Conservation (phyloP, 768 basidiomycete genomes). For the Phlebiopsis flavidoalba region DNA sequence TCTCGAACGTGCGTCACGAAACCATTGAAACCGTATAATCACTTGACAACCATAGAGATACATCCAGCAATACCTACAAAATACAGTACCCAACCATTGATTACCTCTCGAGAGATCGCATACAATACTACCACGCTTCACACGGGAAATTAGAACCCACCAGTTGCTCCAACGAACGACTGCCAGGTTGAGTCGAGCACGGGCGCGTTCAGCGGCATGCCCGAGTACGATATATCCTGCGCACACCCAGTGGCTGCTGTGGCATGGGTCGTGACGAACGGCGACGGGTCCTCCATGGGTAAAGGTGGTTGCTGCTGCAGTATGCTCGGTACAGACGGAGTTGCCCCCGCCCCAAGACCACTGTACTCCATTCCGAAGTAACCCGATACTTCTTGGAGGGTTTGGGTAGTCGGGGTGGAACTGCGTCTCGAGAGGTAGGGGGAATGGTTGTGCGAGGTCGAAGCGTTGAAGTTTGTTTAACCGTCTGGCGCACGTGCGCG, state of each 20-base stretch:
- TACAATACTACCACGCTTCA: not conserved
- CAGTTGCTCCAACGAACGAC: conserved; percentile 65
- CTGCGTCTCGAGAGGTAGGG: conserved; percentile 9
- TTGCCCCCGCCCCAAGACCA: not conserved
- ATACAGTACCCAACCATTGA: not conserved
- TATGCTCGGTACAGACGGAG: not conserved
- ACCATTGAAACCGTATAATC: not conserved
- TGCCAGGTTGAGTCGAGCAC: conserved; percentile 61
- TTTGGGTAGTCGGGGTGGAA: conserved; percentile 1
- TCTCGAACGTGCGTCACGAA: too few relatives aligned
- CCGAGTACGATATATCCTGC: not conserved
- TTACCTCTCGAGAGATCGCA: not conserved
- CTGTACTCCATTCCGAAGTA: not conserved
- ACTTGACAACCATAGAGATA: not conserved
- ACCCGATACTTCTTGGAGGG: not conserved
- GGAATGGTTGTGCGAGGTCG: conserved; percentile 27
- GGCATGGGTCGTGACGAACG: not conserved
- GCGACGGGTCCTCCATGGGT: not conserved
- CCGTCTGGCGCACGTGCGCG: too few relatives aligned
- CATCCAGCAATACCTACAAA: not conserved
- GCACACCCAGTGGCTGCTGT: not conserved
- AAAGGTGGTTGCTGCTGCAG: not conserved
- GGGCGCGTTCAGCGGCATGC: conserved; percentile 20
- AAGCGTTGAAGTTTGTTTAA: conserved; percentile 17
- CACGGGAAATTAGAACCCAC: conserved; percentile 31